Base-by-base conservation (phyloP, 305 asterid genomes). In the Fraxinus ornus region DNA sequence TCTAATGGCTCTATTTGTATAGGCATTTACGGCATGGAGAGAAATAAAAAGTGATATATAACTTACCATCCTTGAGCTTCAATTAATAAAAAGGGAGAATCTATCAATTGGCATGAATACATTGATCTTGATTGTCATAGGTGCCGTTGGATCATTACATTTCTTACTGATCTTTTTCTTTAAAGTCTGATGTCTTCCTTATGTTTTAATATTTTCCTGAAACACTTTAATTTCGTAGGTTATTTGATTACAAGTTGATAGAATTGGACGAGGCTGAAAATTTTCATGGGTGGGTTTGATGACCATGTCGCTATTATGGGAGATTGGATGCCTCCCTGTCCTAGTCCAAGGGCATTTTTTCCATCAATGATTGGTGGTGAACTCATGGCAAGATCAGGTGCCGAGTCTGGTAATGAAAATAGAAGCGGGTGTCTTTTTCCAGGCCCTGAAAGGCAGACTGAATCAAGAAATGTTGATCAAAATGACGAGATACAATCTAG, bases 241-340 rank as follows among this genome's bases (percentile, higher is more conserved):
- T 75, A 76, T 41, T 35, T 22, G 64, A 21, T 41, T 41, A 19
- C 22, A 37, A 41, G 33, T 26, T 26, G 68, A 44, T 9, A 76
- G 79, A 37, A 37, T 12, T 37, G 78, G 22, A 74, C 8, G 55
- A 66, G 26, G 44, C 33, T n/a, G 9, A 4, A 76, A 70, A 33
- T 52, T 78, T 47, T 81, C 80, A 92, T 92, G 94, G 91, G 92
- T 77, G 94, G 92, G 49, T 94, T 87, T 82, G 95, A 92, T 86
- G 97, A 94, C 77, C 94, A 89, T 68, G 91, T 88, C 77, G 90
- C 93, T 84, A 47, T 88, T 7, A 87, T 90, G 87, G 97, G 91
- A 84, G 97, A 94, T 83, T 92, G 95, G 95, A 84, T 89, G 93
- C 83, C 89, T 79, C 90, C 87, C 7, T 89, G 90, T 76, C 93